These are phyloP conservation scores for Bruguiera sexangula DNA, from an alignment of 345 rosid genomes.

Conservation along the genomic window DNA sequence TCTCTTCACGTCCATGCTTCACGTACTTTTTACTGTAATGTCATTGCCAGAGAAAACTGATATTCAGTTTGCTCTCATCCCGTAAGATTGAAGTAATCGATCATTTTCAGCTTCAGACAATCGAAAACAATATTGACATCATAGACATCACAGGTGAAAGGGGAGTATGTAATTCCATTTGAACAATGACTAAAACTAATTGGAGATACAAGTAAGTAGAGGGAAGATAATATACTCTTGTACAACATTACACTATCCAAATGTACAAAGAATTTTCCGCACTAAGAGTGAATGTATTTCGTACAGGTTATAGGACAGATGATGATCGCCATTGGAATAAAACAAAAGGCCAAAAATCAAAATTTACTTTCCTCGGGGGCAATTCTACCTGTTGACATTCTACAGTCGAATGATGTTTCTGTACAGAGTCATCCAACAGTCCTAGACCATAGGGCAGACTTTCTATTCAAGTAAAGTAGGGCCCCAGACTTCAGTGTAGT, in stretches of 20 bases:
- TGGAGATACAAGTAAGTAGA: background rate
- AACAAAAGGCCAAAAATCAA: slow-evolving; percentile 8
- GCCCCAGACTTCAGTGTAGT: background rate
- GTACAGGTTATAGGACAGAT: background rate
- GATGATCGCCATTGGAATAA: background rate
- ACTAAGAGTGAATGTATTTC: background rate
- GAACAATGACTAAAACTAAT: background rate
- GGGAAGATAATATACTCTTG: background rate
- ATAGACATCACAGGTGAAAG: background rate
- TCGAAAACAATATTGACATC: background rate
- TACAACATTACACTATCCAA: background rate
- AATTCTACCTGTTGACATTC: background rate
- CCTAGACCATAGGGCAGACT: background rate
- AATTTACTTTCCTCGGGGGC: slow-evolving; percentile 13
- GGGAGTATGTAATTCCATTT: too few relatives aligned
- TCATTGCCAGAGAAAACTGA: background rate
- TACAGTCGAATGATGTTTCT: slow-evolving; percentile 8
- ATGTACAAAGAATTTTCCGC: slow-evolving; percentile 3
- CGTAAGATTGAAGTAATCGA: background rate
- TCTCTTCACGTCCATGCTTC: too few relatives aligned
- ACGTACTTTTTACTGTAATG: too few relatives aligned
- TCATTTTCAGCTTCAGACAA: background rate
- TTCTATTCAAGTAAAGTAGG: background rate
- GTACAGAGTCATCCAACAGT: background rate
- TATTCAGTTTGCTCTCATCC: background rate